A percentile compares a stretch with the other conserved stretches of the same genome.
phyloP scores from a whole-genome alignment of 164 flowering plant genomes.

The Kalanchoe fedtschenkoi region DNA sequence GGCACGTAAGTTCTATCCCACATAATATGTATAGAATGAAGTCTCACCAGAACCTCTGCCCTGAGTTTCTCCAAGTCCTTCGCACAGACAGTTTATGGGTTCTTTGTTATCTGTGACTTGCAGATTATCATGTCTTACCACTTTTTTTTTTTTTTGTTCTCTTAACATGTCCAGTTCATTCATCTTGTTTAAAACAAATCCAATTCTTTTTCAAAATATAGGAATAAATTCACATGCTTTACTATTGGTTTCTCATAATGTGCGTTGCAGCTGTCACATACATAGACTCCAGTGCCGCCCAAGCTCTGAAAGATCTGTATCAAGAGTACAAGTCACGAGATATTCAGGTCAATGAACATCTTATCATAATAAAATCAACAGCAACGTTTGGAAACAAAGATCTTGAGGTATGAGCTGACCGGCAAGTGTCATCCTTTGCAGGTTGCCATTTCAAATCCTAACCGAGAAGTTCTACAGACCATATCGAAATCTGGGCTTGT shows the following conservation, averaged over 20 bases:
- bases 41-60: not conserved
- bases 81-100: not conserved
- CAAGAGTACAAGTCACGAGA: conserved; percentile 76
- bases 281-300: conserved; percentile 90
- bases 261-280: conserved; percentile 81
- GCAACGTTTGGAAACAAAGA: not conserved
- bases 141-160: not conserved
- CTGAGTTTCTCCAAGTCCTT: not conserved
- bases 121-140: not conserved
- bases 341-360: conserved; percentile 55
- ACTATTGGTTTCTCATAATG: not conserved
- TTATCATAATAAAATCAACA: not conserved
- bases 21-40: not conserved
- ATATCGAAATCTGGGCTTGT: conserved; percentile 60
- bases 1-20: conserved; percentile 66
- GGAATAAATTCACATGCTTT: not conserved
- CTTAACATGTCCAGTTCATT: not conserved
- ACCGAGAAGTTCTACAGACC: conserved; percentile 63
- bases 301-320: conserved; percentile 81
- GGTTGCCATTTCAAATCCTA: conserved; percentile 89
- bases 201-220: too few species aligned
- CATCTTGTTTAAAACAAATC: too few species aligned
- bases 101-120: not conserved
- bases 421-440: conserved; percentile 18
- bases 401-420: not conserved